phyloP scores from a whole-genome alignment of 2,329 filamentous ascomycete genomes.

The Penicillium sp. region DNA sequence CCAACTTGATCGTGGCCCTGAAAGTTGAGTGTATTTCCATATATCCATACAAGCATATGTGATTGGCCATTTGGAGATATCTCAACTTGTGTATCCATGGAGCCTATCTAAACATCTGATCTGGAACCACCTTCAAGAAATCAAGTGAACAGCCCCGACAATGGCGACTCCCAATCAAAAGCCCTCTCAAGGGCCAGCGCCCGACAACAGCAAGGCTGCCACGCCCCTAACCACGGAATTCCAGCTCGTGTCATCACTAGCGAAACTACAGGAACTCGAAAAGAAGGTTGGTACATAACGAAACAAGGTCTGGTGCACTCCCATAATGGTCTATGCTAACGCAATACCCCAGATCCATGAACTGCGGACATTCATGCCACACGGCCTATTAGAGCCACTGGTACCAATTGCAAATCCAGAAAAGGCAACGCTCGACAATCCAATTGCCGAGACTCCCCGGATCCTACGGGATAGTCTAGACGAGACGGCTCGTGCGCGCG shows the following conservation, averaged over 20 bases:
- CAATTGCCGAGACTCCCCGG: conserved; percentile 34
- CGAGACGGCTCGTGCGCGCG: conserved; percentile 34
- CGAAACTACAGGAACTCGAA: conserved; percentile 42
- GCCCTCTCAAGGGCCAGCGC: neutral
- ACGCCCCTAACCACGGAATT: conserved; percentile 31
- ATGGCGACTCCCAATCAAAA: conserved; percentile 5
- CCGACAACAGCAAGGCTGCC: neutral
- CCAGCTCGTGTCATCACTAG: conserved; percentile 40
- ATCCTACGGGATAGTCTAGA: conserved; percentile 36
- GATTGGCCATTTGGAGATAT: too few relatives aligned
- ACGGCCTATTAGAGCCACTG: conserved; percentile 40
- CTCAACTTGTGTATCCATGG: neutral
- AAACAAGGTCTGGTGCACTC: neutral
- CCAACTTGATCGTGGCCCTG: neutral
- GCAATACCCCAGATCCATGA: conserved; percentile 37
- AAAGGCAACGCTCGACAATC: conserved; percentile 16
- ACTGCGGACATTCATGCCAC: conserved; percentile 42
- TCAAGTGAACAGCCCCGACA: neutral
- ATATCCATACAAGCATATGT: neutral
- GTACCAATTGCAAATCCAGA: conserved; percentile 37
- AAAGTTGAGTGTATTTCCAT: neutral
- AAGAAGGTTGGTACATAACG: conserved; percentile 25
- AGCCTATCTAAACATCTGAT: neutral
- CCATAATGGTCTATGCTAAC: conserved; percentile 8
- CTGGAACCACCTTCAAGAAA: neutral